phyloP scores from a whole-genome alignment of 2,329 filamentous ascomycete genomes.

The Ceratocystis lukuohia region DNA sequence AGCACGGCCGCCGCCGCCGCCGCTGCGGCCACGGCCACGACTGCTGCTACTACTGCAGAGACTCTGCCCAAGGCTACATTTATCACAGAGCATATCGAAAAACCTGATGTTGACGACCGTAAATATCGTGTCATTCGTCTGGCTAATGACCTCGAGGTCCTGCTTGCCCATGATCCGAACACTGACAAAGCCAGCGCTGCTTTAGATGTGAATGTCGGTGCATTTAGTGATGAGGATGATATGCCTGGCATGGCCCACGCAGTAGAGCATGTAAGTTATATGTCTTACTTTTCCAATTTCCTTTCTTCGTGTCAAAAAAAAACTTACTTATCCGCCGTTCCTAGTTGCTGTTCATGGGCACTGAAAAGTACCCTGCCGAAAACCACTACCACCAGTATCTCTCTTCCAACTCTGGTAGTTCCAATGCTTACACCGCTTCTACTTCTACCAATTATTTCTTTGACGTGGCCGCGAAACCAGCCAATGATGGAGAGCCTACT shows the following conservation, averaged over 20 bases:
- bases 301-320: not conserved
- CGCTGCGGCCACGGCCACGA: not conserved
- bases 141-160: conserved; percentile 73
- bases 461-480: conserved; percentile 72
- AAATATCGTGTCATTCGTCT: conserved; percentile 78
- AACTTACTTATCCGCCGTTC: not conserved
- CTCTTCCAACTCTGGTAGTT: conserved; percentile 75
- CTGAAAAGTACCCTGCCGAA: conserved; percentile 90
- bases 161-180: conserved; percentile 84
- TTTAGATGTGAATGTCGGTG: conserved; percentile 90
- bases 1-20: not conserved
- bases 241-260: conserved; percentile 94
- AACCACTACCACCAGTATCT: conserved; percentile 95
- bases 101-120: conserved; percentile 72
- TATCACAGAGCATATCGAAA: conserved; percentile 62
- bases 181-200: conserved; percentile 95
- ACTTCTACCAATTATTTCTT: conserved; percentile 98
- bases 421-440: conserved; percentile 86
- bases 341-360: conserved; percentile 89
- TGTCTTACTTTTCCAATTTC: not conserved
- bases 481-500: conserved; percentile 43
- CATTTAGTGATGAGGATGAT: conserved; percentile 79
- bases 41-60: not conserved
- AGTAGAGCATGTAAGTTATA: conserved; percentile 63
- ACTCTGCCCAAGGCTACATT: conserved; percentile 5